Conservation (phyloP, 2,329 filamentous ascomycete species). For the Colletotrichum trifolii region DNA sequence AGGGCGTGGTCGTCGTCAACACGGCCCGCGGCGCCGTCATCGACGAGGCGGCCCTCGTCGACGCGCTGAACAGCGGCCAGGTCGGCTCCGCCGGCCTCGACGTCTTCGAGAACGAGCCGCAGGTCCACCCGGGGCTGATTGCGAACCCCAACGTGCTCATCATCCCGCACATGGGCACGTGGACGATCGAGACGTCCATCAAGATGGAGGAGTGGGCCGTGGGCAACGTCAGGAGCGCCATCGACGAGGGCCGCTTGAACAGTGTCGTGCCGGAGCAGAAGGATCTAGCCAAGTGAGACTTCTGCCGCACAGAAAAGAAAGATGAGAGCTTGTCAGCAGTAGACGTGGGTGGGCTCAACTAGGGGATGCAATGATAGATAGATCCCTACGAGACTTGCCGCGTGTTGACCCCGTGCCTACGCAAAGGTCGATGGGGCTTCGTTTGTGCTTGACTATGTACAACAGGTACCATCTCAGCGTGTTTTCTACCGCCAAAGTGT, state of each 20-base stretch:
- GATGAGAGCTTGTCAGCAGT: no score
- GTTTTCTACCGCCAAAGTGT: no score
- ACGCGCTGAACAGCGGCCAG: slow-evolving; percentile 75
- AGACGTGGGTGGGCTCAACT: no score
- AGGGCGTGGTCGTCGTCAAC: slow-evolving; percentile 81
- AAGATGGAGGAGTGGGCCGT: slow-evolving; percentile 83
- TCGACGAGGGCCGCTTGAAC: slow-evolving; percentile 71
- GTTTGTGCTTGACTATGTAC: no score
- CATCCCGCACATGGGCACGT: slow-evolving; percentile 88
- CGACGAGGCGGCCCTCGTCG: slow-evolving; percentile 82
- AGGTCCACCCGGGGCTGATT: slow-evolving; percentile 77
- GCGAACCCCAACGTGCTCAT: slow-evolving; percentile 78
- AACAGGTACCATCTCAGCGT: no score
- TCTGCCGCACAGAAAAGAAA: no score
- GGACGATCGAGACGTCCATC: slow-evolving; percentile 73
- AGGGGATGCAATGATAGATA: no score
- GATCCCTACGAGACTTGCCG: no score
- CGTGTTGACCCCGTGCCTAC: no score
- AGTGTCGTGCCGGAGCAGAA: slow-evolving; percentile 80
- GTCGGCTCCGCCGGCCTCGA: slow-evolving; percentile 80
- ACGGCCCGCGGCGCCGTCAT: slow-evolving; percentile 86
- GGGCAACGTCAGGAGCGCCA: slow-evolving; percentile 72
- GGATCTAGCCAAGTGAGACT: slow-evolving; percentile 37
- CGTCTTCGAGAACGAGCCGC: slow-evolving; percentile 85
- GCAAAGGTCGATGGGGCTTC: no score